Evolutionary conservation across 345 rosid genomes (phyloP), one percentile per base, ranked within the genome.

Genomic region (Turritis glabra): DNA sequence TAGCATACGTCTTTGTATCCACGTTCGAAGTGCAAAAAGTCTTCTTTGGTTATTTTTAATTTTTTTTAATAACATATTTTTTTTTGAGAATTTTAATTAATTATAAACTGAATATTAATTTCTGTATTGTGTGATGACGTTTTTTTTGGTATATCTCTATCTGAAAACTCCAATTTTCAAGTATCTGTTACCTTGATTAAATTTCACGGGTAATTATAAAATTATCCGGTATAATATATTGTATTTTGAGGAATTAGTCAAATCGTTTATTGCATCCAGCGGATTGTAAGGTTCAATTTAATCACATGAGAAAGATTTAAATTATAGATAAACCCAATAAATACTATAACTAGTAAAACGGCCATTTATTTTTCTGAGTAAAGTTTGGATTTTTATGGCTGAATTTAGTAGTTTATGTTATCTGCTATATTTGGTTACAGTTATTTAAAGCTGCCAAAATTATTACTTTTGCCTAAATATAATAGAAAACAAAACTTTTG

Each of bases 1-100:
- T 13, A 71, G 51, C 17, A 70, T 51, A 43, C 5, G 71, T 55
- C 54, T 62, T 23, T 72, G 58, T 58, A 71, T 69, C 30, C 73
- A 69, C 63, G 21, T 40, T 27, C 44, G 23, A 25, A 0, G 2
- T 53, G 56, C 55, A 41, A 63, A 15, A 73, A 64, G 77, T 64
- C 77, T 15, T 53, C 33, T 72, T 72, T 48, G 11, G 12, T 48
- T 58, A 2, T n/a, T n/a, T 8, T 52, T 53, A 2, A 0, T 14
- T 53, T 5, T 27, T 52, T 23, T 33, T 7, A 27, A 27, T 27
- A n/a, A n/a, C n/a, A 27, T 27, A 27, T 7, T 7, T 8, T 33
- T 5, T 5, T 27, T 33, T 35, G 4, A 35, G 38, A 35, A 10
- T 9, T 33, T 8, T 35, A 35, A 10, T 35, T 9, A 26, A n/a